Evolutionary conservation across 2,329 filamentous ascomycete genomes (phyloP), one percentile per base, ranked within the genome.

Genomic region (Sporothrix sp.): DNA sequence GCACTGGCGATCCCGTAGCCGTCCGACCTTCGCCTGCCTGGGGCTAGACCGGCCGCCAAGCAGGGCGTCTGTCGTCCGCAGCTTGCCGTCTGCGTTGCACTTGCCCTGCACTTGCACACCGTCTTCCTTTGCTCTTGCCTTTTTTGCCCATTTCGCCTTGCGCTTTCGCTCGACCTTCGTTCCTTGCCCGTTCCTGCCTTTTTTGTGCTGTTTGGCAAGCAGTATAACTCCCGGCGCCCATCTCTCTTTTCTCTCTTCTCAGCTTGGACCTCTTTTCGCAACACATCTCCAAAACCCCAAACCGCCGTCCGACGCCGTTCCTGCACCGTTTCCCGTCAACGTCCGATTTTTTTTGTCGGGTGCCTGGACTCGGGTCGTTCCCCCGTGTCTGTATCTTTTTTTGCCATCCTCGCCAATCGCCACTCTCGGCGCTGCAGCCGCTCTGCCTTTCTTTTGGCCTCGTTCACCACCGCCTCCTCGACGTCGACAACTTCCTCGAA

Each of bases 31-130:
- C 30, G 32, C 28, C 42, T 44, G 28, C 42, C 42, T 44, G n/a
- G 28, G 28, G 42, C 42, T 44, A 44, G 42, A 44, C 42, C 42
- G 23, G 28, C 23, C 18, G 40, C n/a, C 42, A 43, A 27, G 40
- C 28, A 33, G 18, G 42, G 42, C n/a, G n/a, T 16, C n/a, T 13
- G 28, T 28, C 42, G 18, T 33, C 8, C 18, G 42, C 42, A 44
- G 27, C 42, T 33, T 33, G 18, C 42, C 28, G 9, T 8, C 13
- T 30, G n/a, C n/a, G n/a, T n/a, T n/a, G n/a, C n/a, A n/a, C n/a
- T n/a, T n/a, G n/a, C n/a, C n/a, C n/a, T n/a, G n/a, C n/a, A n/a
- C n/a, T n/a, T n/a, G n/a, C n/a, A n/a, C n/a, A n/a, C n/a, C n/a
- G n/a, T n/a, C n/a, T n/a, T n/a, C n/a, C n/a, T 18, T 14, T 13